These are phyloP conservation scores for Colletotrichum tabaci DNA, from an alignment of 2,329 filamentous ascomycete genomes.

Conservation along the genomic window DNA sequence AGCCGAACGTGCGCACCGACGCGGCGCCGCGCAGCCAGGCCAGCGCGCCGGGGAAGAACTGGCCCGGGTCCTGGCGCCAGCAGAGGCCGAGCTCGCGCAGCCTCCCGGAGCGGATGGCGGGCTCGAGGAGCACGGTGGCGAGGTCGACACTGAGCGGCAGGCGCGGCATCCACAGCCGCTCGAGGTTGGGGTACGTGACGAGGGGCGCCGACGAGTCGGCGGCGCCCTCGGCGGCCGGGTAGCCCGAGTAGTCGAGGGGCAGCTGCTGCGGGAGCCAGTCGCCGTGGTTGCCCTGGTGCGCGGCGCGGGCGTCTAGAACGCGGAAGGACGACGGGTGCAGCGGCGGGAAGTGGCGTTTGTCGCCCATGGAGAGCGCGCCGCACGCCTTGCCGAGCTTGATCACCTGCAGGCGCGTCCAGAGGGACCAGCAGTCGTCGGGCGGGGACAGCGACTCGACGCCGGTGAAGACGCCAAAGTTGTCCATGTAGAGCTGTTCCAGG, in stretches of 20 bases:
- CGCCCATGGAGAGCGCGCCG: constrained; percentile 40
- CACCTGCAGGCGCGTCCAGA: constrained; percentile 51
- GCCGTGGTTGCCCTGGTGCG: constrained; percentile 51
- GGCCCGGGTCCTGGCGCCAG: constrained; percentile 44
- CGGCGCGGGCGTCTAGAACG: constrained; percentile 48
- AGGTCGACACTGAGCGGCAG: constrained; percentile 38
- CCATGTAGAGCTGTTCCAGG: constrained; percentile 37
- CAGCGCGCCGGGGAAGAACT: constrained; percentile 49
- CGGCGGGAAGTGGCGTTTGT: constrained; percentile 41
- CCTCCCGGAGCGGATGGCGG: constrained; percentile 47
- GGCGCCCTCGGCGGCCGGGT: constrained; percentile 19
- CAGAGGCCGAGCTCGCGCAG: constrained; percentile 51
- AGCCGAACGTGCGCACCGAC: constrained; percentile 52
- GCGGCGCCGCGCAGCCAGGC: constrained; percentile 54
- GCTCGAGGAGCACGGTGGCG: constrained; percentile 43
- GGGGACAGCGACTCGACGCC: constrained; percentile 33
- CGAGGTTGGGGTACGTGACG: constrained; percentile 39
- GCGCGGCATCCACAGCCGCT: constrained; percentile 41
- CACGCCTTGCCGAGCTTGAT: constrained; percentile 47
- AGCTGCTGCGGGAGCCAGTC: constrained; percentile 46
- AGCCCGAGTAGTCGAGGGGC: constrained; percentile 40
- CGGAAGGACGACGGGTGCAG: constrained; percentile 43
- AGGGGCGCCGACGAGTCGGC: constrained; percentile 9
- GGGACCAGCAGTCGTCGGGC: constrained; percentile 38
- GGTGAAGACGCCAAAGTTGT: constrained; percentile 39